Evolutionary conservation across 164 flowering plant species (phyloP).

Genomic region (Macadamia integrifolia): DNA sequence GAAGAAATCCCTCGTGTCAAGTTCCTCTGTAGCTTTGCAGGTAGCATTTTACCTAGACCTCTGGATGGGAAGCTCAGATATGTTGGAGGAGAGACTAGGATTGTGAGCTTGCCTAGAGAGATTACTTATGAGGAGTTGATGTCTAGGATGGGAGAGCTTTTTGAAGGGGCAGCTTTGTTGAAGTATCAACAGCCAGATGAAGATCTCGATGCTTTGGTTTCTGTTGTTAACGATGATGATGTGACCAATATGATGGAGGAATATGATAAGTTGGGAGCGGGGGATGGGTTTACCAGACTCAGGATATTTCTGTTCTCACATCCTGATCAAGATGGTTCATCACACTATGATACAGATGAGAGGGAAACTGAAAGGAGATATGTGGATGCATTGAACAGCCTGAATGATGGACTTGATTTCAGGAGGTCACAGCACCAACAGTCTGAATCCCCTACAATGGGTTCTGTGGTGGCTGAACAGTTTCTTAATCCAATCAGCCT

Average conservation of each 20-base stretch:
- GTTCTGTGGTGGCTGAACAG: constrained; percentile 38
- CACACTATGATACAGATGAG: constrained; percentile 65
- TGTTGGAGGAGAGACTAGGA: constrained; percentile 96
- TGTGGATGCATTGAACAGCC: constrained; percentile 91
- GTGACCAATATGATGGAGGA: constrained; percentile 98
- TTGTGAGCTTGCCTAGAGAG: constrained; percentile 73
- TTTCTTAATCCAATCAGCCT: constrained; percentile 39
- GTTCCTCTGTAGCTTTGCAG: constrained; percentile 83
- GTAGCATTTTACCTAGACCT: constrained; percentile 90
- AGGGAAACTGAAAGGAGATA: constrained; percentile 84
- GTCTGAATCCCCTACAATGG: constrained; percentile 35
- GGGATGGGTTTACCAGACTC: constrained; percentile 77
- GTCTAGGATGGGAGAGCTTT: constrained; percentile 76
- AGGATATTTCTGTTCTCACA: constrained; percentile 76
- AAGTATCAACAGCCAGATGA: constrained; percentile 99
- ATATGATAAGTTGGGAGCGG: constrained; percentile 81
- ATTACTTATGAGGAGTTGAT: constrained; percentile 65
- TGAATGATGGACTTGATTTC: constrained; percentile 52
- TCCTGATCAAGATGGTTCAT: constrained; percentile 55
- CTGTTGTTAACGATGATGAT: constrained; percentile 97
- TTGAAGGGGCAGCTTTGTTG: constrained; percentile 54
- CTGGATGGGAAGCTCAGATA: constrained; percentile 91
- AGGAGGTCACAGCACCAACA: constrained; percentile 46
- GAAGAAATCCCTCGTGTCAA: constrained; percentile 72
- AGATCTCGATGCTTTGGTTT: constrained; percentile 95